phyloP scores from a whole-genome alignment of 495 filamentous ascomycete genomes.

The Podospora fimiseda region DNA sequence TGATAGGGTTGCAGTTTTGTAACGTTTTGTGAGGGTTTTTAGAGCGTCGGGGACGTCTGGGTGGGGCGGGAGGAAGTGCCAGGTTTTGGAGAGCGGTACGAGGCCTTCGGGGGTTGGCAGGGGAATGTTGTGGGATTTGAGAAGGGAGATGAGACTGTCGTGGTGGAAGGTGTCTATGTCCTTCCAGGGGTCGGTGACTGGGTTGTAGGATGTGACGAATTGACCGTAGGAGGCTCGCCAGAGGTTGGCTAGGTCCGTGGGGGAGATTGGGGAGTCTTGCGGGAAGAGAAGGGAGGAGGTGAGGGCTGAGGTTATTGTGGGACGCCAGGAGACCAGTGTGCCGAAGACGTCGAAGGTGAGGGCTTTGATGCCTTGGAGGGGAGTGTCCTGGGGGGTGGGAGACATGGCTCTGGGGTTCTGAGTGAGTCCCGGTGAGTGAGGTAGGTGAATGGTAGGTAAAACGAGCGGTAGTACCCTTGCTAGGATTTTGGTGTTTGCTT shows the following conservation, averaged over 20 bases:
- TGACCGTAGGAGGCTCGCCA: conserved; percentile 59
- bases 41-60: conserved; percentile 55
- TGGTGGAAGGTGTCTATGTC: conserved; percentile 64
- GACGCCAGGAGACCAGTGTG: conserved; percentile 69
- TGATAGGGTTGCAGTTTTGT: conserved; percentile 58
- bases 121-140: conserved; percentile 47
- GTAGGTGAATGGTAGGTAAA: too few relatives aligned
- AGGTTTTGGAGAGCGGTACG: conserved; percentile 50
- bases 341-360: conserved; percentile 65
- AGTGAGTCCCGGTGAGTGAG: too few relatives aligned
- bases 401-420: background rate
- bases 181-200: conserved; percentile 40
- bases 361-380: conserved; percentile 29
- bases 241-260: conserved; percentile 55
- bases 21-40: conserved; percentile 44
- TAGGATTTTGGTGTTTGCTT: too few relatives aligned
- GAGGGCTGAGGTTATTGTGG: conserved; percentile 51
- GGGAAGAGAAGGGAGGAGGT: conserved; percentile 33
- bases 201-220: conserved; percentile 53
- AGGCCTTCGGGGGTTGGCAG: conserved; percentile 52
- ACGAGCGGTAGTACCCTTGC: too few relatives aligned
- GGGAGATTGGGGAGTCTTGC: conserved; percentile 48
- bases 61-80: conserved; percentile 71
- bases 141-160: conserved; percentile 50
- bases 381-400: background rate